These are phyloP conservation scores for Kwoniella dendrophila DNA, from an alignment of 768 basidiomycete genomes.

Conservation along the genomic window DNA sequence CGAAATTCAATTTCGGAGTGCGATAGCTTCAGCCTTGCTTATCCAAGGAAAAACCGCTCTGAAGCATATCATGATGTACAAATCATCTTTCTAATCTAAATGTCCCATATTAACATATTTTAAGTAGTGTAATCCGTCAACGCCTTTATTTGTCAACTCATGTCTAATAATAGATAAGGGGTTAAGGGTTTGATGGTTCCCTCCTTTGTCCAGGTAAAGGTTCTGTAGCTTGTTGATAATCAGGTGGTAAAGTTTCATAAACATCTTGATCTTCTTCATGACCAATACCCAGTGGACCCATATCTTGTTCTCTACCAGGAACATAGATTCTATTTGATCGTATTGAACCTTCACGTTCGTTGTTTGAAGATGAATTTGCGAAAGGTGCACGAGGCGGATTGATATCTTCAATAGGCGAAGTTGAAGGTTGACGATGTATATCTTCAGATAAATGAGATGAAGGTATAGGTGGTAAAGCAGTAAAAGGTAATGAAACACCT, in stretches of 20 bases:
- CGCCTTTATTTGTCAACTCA: no score
- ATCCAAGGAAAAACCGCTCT: no score
- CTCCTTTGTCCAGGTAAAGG: slow-evolving; percentile 28
- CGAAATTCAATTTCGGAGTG: no score
- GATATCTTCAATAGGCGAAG: neutral
- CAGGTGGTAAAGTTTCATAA: slow-evolving; percentile 20
- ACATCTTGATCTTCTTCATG: slow-evolving; percentile 1
- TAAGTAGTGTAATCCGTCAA: no score
- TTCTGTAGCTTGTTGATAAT: slow-evolving; percentile 30
- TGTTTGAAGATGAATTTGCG: neutral
- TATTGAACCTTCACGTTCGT: neutral
- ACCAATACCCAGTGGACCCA: slow-evolving; percentile 19
- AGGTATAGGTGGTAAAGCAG: slow-evolving; percentile 3
- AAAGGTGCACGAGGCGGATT: neutral
- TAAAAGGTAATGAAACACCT: slow-evolving; percentile 13
- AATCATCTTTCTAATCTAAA: no score
- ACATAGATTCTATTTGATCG: slow-evolving; percentile 17
- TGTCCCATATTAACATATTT: no score
- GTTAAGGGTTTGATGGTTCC: no score
- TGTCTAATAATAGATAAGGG: no score
- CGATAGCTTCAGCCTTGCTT: no score
- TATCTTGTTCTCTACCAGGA: slow-evolving; percentile 26
- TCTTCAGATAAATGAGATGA: neutral
- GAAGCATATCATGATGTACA: no score
- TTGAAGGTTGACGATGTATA: neutral